Base-by-base conservation (phyloP, 2,329 filamentous ascomycete species). In the Colletotrichum cuscutae region DNA sequence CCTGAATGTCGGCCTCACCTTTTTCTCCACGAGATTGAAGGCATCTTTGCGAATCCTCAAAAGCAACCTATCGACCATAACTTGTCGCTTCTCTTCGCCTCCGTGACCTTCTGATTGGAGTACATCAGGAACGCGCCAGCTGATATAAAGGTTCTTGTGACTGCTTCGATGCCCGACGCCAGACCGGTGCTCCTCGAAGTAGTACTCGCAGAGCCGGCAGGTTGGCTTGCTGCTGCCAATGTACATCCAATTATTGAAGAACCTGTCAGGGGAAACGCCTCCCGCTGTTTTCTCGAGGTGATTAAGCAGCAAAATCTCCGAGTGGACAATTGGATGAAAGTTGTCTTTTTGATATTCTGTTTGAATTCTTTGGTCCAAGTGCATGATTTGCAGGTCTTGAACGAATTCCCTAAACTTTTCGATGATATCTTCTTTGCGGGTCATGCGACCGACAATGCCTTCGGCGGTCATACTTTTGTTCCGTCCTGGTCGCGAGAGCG, bases 171-270 rank as follows among this genome's bases (percentile, higher is more conserved):
- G 78, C 37, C 61, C 32, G 19, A 76, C 67, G 53, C 68, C 53
- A 28, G 72, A 68, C 0, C 75, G 74, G 52, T 80, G 78, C 0
- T 74, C 75, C 2, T 74, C 68, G 28, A 85, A 82, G 65, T 83
- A 86, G 58, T 80, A 80, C 8, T 77, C 59, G 37, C 84, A 86
- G 1, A 85, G 77, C 0, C 79, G 77, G 54, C 84, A 86, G 0
- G 82, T 80, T 0, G 83, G 83, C 74, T 86, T 85, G 75, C 82
- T 84, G 22, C 76, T 78, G 0, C 82, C 84, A 19, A 86, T 82
- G 68, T 84, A 85, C 15, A 72, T 76, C 70, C 77, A 79, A 9
- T 76, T 74, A 0, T 71, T 37, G 71, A 82, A 85, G 76, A 84
- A 85, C 12, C 66, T n/a, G 0, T 15, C 12, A 11, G 70, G 59